Evolutionary conservation across 352 stramenopile genomes (phyloP).

Genomic region (Phytophthora hybrid): DNA sequence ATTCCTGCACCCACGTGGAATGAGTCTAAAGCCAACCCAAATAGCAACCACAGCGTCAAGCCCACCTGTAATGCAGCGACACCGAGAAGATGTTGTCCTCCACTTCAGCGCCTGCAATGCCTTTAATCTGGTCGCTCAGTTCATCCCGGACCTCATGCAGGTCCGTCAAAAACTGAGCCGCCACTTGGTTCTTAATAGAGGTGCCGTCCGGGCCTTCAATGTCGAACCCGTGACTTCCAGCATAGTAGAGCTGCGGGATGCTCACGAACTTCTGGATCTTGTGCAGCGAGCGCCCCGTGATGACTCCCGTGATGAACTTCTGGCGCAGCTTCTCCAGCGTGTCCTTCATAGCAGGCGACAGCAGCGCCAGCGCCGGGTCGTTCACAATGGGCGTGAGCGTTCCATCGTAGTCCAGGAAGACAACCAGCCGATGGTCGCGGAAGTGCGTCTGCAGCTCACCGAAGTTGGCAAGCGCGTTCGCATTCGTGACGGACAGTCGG

Average conservation of each 20-base stretch:
- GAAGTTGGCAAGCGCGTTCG: slow-evolving; percentile 84
- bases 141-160: slow-evolving; percentile 67
- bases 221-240: slow-evolving; percentile 91
- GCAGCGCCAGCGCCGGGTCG: slow-evolving; percentile 76
- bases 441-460: slow-evolving; percentile 60
- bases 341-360: slow-evolving; percentile 70
- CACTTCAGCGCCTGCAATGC: slow-evolving; percentile 72
- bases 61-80: slow-evolving; percentile 89
- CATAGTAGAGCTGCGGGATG: slow-evolving; percentile 91
- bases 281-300: slow-evolving; percentile 84
- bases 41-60: neutral
- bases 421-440: slow-evolving; percentile 65
- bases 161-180: slow-evolving; percentile 74
- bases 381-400: slow-evolving; percentile 92
- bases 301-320: slow-evolving; percentile 88
- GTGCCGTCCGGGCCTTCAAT: slow-evolving; percentile 84
- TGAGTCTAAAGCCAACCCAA: slow-evolving; percentile 9
- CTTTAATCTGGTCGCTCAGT: slow-evolving; percentile 51
- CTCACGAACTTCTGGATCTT: slow-evolving; percentile 92
- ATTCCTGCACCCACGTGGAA: slow-evolving; percentile 47
- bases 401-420: slow-evolving; percentile 92
- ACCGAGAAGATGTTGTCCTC: slow-evolving; percentile 93
- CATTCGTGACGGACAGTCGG: slow-evolving; percentile 72
- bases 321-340: slow-evolving; percentile 82
- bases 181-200: slow-evolving; percentile 87